Percentiles rank a stretch among this genome's conserved stretches.
These are phyloP conservation scores for Neltuma alba DNA, from an alignment of 306 rosid genomes.

Conservation along the genomic window DNA sequence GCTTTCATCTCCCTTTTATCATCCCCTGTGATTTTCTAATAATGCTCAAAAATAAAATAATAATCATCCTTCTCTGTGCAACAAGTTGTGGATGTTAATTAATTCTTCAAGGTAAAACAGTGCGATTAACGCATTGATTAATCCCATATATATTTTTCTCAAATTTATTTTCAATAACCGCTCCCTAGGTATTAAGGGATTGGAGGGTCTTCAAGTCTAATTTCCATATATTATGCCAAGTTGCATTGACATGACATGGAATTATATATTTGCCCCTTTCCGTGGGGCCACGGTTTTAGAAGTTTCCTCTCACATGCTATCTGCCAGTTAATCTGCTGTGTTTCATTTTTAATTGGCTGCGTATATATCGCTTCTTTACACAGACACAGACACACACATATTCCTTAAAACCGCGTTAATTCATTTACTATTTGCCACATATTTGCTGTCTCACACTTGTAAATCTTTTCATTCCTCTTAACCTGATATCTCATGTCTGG, in stretches of 20 bases:
- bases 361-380: not conserved
- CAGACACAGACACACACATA: too few species aligned
- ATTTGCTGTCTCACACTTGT: not conserved
- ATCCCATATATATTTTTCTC: too few species aligned
- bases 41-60: too few species aligned
- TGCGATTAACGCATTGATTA: too few species aligned
- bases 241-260: constrained; percentile 14
- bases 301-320: constrained; percentile 6
- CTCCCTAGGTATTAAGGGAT: too few species aligned
- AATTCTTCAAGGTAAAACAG: too few species aligned
- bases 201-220: not conserved
- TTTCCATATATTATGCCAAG: not conserved
- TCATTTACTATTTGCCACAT: not conserved
- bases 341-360: not conserved
- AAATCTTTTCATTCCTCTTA: not conserved
- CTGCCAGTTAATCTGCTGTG: too few species aligned
- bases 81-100: too few species aligned
- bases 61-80: too few species aligned
- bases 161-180: too few species aligned
- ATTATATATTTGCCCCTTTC: not conserved
- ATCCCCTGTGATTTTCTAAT: too few species aligned
- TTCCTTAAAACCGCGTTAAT: not conserved
- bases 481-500: not conserved
- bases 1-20: too few species aligned
- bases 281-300: not conserved